Conservation (phyloP, 495 filamentous ascomycete species). For the Trichodelitschia bisporula region DNA sequence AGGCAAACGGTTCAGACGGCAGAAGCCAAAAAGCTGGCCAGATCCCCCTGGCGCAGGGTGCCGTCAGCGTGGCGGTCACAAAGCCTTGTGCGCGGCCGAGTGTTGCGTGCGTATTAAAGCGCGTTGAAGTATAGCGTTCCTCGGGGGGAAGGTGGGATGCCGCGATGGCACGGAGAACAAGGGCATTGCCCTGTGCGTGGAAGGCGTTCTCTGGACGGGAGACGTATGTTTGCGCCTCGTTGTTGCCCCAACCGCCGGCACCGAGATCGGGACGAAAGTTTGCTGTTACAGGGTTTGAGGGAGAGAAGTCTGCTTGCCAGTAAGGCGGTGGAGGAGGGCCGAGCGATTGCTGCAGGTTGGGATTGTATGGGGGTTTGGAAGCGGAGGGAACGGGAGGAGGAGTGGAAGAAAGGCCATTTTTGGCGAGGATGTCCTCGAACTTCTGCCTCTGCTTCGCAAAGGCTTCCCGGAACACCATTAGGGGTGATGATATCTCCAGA, state of each 20-base stretch:
- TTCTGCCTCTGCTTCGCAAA: too few species aligned
- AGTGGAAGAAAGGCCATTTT: too few species aligned
- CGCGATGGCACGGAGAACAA: conserved; percentile 18
- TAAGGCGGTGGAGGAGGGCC: conserved; percentile 7
- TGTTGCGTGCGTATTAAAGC: conserved; percentile 16
- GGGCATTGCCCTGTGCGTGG: conserved; percentile 15
- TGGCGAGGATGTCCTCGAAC: too few species aligned
- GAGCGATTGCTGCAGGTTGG: too few species aligned
- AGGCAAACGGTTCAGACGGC: conserved; percentile 17
- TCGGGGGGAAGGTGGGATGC: conserved; percentile 7
- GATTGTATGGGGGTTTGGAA: too few species aligned
- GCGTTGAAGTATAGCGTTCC: conserved; percentile 18
- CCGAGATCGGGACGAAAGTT: conserved; percentile 19
- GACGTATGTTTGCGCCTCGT: conserved; percentile 21
- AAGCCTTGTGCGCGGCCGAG: conserved; percentile 17
- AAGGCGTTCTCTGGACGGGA: conserved; percentile 15
- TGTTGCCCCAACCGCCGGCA: conserved; percentile 22
- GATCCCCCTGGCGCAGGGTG: conserved; percentile 20
- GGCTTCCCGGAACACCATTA: too few species aligned
- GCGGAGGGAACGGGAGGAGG: too few species aligned
- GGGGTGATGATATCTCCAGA: too few species aligned
- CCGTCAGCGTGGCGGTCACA: conserved; percentile 12
- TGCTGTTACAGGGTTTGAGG: conserved; percentile 12
- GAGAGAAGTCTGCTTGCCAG: conserved; percentile 16
- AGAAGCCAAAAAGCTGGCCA: conserved; percentile 24